Conservation (phyloP, 768 basidiomycete species). For the Epithele typhae region DNA sequence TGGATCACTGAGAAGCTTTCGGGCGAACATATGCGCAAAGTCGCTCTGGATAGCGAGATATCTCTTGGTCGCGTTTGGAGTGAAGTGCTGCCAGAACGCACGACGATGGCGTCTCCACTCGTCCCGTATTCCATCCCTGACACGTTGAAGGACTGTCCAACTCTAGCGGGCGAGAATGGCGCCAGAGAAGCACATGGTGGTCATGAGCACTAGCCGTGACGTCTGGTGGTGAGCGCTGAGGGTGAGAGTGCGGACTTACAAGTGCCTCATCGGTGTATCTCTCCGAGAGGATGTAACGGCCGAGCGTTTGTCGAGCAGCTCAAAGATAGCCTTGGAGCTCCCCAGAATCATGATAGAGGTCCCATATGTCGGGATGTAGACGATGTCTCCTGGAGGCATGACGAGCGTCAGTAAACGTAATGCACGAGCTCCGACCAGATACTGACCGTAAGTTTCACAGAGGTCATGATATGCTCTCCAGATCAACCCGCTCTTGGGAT, state of each 20-base stretch:
- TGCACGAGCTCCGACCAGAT: background rate
- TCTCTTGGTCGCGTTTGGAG: background rate
- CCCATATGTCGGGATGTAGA: background rate
- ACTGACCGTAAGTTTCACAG: background rate
- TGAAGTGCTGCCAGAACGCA: conserved; percentile 15
- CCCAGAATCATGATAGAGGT: background rate
- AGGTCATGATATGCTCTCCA: background rate
- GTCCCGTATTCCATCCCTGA: conserved; percentile 16
- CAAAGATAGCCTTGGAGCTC: background rate
- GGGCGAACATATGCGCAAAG: conserved; percentile 1
- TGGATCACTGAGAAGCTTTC: conserved; percentile 7
- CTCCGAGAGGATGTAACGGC: background rate
- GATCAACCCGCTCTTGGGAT: background rate
- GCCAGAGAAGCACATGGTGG: conserved; percentile 10
- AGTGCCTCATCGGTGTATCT: background rate
- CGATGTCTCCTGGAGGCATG: background rate
- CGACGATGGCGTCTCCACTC: conserved; percentile 18
- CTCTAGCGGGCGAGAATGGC: background rate
- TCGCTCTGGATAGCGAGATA: background rate
- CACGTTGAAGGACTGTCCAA: conserved; percentile 9
- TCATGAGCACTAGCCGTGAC: conserved; percentile 20
- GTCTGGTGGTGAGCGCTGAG: conserved; percentile 7
- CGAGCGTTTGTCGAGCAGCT: conserved; percentile 3
- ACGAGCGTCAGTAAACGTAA: background rate
- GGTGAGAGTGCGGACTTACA: background rate